These are phyloP conservation scores for Colletotrichum eremochloae DNA, from an alignment of 2,329 filamentous ascomycete species.

Conservation along the genomic window DNA sequence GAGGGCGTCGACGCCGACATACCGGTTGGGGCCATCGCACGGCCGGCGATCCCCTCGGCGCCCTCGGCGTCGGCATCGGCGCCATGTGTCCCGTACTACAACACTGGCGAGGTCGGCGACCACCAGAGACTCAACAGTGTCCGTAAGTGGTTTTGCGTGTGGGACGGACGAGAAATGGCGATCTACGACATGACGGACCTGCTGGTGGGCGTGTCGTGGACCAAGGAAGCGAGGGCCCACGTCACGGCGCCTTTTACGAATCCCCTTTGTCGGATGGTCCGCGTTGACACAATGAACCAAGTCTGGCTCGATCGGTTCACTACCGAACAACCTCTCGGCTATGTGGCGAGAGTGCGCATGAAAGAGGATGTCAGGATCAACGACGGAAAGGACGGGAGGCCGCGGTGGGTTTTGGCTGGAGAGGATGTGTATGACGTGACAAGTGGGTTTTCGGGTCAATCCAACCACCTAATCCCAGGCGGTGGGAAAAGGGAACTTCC, in stretches of 20 bases:
- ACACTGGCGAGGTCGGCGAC: not conserved
- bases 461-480: too few relatives aligned
- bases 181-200: conserved; percentile 1
- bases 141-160: not conserved
- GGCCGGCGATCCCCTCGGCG: not conserved
- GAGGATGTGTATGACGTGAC: not conserved
- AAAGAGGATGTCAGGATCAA: not conserved
- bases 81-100: not conserved
- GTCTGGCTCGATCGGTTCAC: not conserved
- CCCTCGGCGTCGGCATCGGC: not conserved
- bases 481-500: not conserved
- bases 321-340: not conserved
- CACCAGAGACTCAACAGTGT: not conserved
- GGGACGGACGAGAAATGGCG: not conserved
- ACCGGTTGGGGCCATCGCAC: not conserved
- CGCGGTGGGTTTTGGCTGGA: not conserved
- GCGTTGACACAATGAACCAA: not conserved
- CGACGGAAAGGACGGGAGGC: not conserved
- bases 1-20: conserved; percentile 5
- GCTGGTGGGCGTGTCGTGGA: not conserved
- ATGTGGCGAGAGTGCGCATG: not conserved
- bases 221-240: not conserved
- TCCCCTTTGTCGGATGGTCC: not conserved
- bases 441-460: not conserved
- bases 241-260: not conserved